Evolutionary conservation across 805 yeast species (phyloP).

Genomic region (Vanderwaltozyma polyspora): DNA sequence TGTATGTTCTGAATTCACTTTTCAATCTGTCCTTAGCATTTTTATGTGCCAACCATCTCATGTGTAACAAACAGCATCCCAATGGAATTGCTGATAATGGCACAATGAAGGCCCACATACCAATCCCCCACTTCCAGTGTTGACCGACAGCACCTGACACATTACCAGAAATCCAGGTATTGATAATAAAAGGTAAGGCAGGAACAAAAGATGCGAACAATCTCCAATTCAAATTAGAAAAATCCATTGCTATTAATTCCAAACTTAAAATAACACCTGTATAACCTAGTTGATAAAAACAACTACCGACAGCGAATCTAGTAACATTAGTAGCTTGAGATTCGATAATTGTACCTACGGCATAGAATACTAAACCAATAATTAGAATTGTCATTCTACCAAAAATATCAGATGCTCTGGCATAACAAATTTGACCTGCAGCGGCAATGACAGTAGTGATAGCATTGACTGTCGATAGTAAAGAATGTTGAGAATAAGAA

Average conservation of each 20-base stretch:
- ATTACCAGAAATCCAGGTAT: constrained; percentile 60
- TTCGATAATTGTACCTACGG: constrained; percentile 44
- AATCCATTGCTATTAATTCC: constrained; percentile 49
- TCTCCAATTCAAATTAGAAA: constrained; percentile 56
- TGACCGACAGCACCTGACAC: constrained; percentile 30
- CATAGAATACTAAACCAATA: constrained; percentile 37
- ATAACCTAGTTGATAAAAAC: constrained; percentile 38
- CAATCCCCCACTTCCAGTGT: constrained; percentile 45
- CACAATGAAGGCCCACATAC: constrained; percentile 50
- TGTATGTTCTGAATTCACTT: constrained; percentile 20
- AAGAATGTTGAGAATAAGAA: constrained; percentile 39
- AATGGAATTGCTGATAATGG: constrained; percentile 43
- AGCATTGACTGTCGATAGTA: constrained; percentile 41
- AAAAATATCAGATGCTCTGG: constrained; percentile 45
- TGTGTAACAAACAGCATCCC: constrained; percentile 34
- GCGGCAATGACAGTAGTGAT: constrained; percentile 48
- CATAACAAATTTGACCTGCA: constrained; percentile 45
- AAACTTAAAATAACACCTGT: constrained; percentile 46
- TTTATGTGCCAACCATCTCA: constrained; percentile 35
- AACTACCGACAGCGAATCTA: constrained; percentile 46
- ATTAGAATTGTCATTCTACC: constrained; percentile 41
- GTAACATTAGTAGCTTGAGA: constrained; percentile 41
- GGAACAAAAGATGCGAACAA: constrained; percentile 49
- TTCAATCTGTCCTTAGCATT: constrained; percentile 28
- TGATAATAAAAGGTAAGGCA: constrained; percentile 56